These are phyloP conservation scores for Diplodia scrobiculata DNA, from an alignment of 2,329 filamentous ascomycete species.

Conservation along the genomic window DNA sequence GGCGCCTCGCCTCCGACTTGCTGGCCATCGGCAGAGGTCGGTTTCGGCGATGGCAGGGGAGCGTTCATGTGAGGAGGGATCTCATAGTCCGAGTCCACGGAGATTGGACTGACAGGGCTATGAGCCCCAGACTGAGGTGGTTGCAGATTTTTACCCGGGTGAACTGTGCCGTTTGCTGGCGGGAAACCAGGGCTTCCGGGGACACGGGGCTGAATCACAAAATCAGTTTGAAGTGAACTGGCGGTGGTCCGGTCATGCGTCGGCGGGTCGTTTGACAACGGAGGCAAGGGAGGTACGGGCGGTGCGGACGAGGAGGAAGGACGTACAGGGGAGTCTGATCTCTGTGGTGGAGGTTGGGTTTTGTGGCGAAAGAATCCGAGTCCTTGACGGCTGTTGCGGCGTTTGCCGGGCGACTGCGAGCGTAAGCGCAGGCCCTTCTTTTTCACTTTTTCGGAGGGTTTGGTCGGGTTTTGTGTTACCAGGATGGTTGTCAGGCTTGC, in stretches of 20 bases:
- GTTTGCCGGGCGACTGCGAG: slow-evolving; percentile 29
- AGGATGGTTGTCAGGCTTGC: slow-evolving; percentile 46
- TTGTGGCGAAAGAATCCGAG: slow-evolving; percentile 22
- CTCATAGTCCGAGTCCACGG: slow-evolving; percentile 21
- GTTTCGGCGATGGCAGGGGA: slow-evolving; percentile 13
- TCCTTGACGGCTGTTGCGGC: slow-evolving; percentile 28
- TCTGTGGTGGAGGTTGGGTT: slow-evolving; percentile 9
- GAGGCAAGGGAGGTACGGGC: slow-evolving; percentile 15
- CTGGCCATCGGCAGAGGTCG: slow-evolving; percentile 13
- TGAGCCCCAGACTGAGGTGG: slow-evolving; percentile 22
- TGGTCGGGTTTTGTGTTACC: slow-evolving; percentile 42
- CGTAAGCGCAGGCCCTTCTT: slow-evolving; percentile 29
- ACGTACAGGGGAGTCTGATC: slow-evolving; percentile 30
- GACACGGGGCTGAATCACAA: slow-evolving; percentile 25
- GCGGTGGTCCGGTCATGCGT: neutral
- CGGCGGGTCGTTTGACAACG: slow-evolving; percentile 1
- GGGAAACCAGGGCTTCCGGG: slow-evolving; percentile 22
- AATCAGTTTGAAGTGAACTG: slow-evolving; percentile 27
- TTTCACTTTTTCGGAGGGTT: slow-evolving; percentile 35
- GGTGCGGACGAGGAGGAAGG: slow-evolving; percentile 22
- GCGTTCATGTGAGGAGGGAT: neutral
- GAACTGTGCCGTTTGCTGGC: slow-evolving; percentile 15
- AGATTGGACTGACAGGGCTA: slow-evolving; percentile 17
- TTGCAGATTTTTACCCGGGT: slow-evolving; percentile 12
- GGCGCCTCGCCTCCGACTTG: slow-evolving; percentile 6